Evolutionary conservation across 1,284 basidiomycete genomes (phyloP).

Genomic region (Fomes fomentarius): DNA sequence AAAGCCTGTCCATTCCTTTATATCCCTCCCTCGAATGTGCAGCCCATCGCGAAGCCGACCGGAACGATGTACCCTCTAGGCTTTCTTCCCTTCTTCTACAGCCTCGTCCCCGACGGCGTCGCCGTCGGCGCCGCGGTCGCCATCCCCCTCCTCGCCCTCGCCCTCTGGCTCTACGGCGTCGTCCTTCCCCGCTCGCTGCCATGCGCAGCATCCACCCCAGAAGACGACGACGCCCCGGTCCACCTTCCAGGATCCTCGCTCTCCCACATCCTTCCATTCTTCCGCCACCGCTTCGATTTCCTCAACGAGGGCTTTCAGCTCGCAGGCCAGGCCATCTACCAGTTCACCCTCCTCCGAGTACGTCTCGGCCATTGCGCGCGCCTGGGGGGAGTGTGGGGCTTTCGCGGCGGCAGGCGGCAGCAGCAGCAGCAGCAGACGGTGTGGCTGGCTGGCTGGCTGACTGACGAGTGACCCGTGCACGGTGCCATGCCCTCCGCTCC

Average conservation of each 20-base stretch:
- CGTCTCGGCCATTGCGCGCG: conserved; percentile 35
- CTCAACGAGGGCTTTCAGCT: conserved; percentile 68
- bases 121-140: conserved; percentile 56
- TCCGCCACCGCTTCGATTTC: conserved; percentile 68
- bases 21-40: conserved; percentile 12
- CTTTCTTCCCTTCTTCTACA: conserved; percentile 57
- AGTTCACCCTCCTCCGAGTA: conserved; percentile 66
- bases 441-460: too few species aligned
- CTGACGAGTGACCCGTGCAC: neutral
- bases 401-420: too few species aligned
- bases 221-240: conserved; percentile 47
- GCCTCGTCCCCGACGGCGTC: conserved; percentile 59
- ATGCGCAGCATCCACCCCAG: conserved; percentile 26
- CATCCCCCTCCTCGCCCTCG: conserved; percentile 55
- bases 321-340: conserved; percentile 64
- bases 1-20: conserved; percentile 19
- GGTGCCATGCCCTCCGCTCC: conserved; percentile 10
- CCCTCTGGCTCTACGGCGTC: conserved; percentile 46
- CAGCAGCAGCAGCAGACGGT: too few species aligned
- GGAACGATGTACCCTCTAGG: conserved; percentile 50
- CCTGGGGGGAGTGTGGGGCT: too few species aligned
- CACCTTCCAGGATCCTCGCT: conserved; percentile 59
- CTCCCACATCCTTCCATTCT: conserved; percentile 65
- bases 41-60: conserved; percentile 4
- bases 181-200: conserved; percentile 25